Evolutionary conservation across 345 rosid genomes (phyloP), one percentile per base, ranked within the genome.

Genomic region (Dimocarpus longan): DNA sequence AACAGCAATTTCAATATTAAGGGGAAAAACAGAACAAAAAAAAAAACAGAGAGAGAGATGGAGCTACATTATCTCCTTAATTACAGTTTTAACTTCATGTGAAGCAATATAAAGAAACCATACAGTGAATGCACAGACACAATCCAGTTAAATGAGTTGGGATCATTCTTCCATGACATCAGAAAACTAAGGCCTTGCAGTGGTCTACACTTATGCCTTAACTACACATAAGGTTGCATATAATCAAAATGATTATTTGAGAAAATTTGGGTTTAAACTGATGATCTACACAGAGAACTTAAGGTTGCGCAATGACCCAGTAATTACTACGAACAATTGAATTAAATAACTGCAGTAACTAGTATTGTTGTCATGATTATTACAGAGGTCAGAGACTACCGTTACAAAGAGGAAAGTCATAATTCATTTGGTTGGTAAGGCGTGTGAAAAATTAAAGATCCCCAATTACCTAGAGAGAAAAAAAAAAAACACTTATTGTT

Each of bases 71-170:
- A 0, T 57, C 21, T 7, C n/a, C 39, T 22, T 5, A 12, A 12
- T 28, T 44, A 46, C 5, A 69, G 22, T 46, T 46, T 50, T 54
- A 52, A 71, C 42, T 18, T 28, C 4, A 71, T 26, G 18, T 22
- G 40, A 71, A 24, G 22, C 63, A 46, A 72, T 10, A 46, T 56
- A 64, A 75, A 75, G 7, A 60, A 18, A 48, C 54, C 63, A 62
- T 6, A 9, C 0, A 54, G 9, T 56, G 54, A 40, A 59, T 11
- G 67, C 21, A 3, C 4, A 21, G 26, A 42, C 39, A 71, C 39
- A 44, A 28, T 68, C 21, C 19, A 57, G n/a, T 13, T 44, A 28
- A 18, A 10, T 16, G 13, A 60, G 75, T 13, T 7, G 12, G 26
- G 40, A 43, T n/a, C 40, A 19, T 40, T 48, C 44, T 39, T 73